These are phyloP conservation scores for Fraxinus baroniana DNA, from an alignment of 305 asterid species.

Conservation along the genomic window DNA sequence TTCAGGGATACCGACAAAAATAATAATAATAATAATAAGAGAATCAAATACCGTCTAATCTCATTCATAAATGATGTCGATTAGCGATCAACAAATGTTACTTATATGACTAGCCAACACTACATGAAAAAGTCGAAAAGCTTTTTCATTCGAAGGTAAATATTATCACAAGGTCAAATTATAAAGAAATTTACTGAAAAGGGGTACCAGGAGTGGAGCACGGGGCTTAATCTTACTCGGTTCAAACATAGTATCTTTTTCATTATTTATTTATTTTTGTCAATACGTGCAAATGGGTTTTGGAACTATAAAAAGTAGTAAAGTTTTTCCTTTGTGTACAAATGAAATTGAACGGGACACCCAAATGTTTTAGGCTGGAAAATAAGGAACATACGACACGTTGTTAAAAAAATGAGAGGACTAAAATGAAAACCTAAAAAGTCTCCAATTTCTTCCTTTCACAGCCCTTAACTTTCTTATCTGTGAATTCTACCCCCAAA, in stretches of 20 bases:
- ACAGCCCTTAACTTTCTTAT: constrained; percentile 32
- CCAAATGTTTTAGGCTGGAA: constrained; percentile 19
- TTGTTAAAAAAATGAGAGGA: constrained; percentile 25
- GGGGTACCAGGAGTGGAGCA: background rate
- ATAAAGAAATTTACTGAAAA: background rate
- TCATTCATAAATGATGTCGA: background rate
- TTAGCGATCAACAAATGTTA: background rate
- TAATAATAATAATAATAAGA: too few relatives aligned
- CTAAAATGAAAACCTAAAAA: constrained; percentile 32
- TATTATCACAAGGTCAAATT: background rate
- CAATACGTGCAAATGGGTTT: too few relatives aligned
- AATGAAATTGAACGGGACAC: background rate
- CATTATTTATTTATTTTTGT: too few relatives aligned
- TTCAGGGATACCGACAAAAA: too few relatives aligned
- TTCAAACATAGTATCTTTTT: too few relatives aligned
- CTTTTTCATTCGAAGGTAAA: background rate
- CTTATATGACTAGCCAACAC: background rate
- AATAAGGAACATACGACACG: constrained; percentile 21
- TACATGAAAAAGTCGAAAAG: too few relatives aligned
- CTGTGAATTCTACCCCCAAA: constrained; percentile 31
- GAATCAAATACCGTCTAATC: background rate
- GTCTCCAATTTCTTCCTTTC: constrained; percentile 26
- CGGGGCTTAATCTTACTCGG: background rate
- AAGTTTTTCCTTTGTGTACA: background rate
- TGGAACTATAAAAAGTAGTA: too few relatives aligned